Base-by-base conservation (phyloP, 495 filamentous ascomycete genomes). In the Xylaria palmicola region DNA sequence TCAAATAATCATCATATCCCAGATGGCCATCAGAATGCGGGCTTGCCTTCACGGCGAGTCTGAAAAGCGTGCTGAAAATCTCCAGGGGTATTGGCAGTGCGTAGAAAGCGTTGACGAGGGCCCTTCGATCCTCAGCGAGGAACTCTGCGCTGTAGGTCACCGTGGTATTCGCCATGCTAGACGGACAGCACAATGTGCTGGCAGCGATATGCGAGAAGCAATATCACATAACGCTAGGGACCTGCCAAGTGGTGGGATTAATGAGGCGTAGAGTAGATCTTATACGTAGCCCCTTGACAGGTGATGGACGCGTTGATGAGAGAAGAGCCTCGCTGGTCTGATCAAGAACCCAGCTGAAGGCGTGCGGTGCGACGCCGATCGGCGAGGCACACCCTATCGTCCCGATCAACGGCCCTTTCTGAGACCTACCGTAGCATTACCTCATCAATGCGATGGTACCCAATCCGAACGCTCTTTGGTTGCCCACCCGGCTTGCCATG, bases 1-100 rank as follows among this genome's bases (percentile, higher is more conserved):
- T 68, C 10, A 70, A 58, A 40, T 70, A 70, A 29, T 70, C 68
- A 39, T 68, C 68, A 52, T 63, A 67, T 10, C 62, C 65, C n/a
- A 65, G 29, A 13, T 55, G 57, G 37, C 61, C 59, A 27, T 63
- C 54, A 15, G 62, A 53, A 20, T 60, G 49, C 3, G 56, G 50
- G 37, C 56, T 52, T 22, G 65, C 57, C 26, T 68, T 68, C 20
- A 63, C 62, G 62, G 57, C 65, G 52, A 68, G 34, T 30, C 68
- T 58, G 12, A 62, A 65, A 4, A 39, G 52, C 1, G 68, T 70
- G 49, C 65, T 70, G 19, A 65, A 15, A 22, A 67, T 54, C 60
- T 70, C 68, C 29, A 70, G 65, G 0, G 65, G 65, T 26, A 70
- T 70, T 1, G 68, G 68, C 4, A 70, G 59, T 7, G 68, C 53